Evolutionary conservation across 208 protist species (phyloP), one percentile per base, ranked within the genome.

Genomic region (Leishmania arabica): DNA sequence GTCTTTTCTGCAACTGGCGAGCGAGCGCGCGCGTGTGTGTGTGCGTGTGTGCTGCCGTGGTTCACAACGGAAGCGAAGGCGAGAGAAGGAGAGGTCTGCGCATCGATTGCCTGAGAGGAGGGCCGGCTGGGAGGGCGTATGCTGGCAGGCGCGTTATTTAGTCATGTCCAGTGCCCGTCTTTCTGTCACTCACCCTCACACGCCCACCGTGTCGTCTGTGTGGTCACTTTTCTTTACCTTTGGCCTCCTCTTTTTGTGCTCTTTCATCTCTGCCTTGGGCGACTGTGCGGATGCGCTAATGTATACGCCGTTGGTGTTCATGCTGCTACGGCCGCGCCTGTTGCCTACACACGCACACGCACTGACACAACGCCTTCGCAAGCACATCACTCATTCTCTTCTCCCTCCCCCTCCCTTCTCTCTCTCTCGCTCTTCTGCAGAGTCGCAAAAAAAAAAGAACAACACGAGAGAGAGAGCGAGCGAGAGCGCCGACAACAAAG

Each of bases 171-270:
- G 40, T 37, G 11, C 45, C 40, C 5, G 6, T 49, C 69, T 31
- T 53, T 17, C 40, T 21, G 27, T 24, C 5, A 37, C 54, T 34
- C 69, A 84, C 70, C 5, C 58, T 60, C 75, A 76, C 62, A 85
- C 68, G n/a, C 51, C 13, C 56, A 42, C 78, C n/a, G 45, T 40
- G 8, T 51, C 72, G n/a, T 54, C 24, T 60, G n/a, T 47, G 45
- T 21, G 37, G 47, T 49, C 72, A 40, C 72, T 66, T 37, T 37
- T 24, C 62, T 13, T 66, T 66, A 66, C 31, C 31, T 66, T 5
- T n/a, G 70, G 40, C 24, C n/a, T 54, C 70, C 45, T 73, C 45
- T 42, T 31, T 37, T 21, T 5, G n/a, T 40, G 8, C 17, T 17
- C 8, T 15, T n/a, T 66, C 3, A 24, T 31, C 9, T 66, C 3